A percentile compares a stretch with the other conserved stretches of the same genome.
Conservation (phyloP, 331 rosid species). For the Dryas integrifolia region DNA sequence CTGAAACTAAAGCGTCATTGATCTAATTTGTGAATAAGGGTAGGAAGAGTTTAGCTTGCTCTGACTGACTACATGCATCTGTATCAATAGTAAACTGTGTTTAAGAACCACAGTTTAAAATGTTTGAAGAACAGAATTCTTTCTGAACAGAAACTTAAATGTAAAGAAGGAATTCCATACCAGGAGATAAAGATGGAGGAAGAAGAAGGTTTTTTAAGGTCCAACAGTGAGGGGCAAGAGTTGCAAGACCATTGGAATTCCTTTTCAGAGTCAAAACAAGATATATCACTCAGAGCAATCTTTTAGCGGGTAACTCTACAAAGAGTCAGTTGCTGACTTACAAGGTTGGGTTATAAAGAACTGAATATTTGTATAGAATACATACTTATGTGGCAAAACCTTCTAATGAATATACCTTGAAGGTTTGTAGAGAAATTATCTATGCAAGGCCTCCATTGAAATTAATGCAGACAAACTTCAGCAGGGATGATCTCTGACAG, state of each 20-base stretch:
- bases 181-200: background rate
- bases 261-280: background rate
- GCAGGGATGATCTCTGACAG: background rate
- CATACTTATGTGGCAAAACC: background rate
- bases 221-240: background rate
- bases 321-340: background rate
- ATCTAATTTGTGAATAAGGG: conserved; percentile 21
- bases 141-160: conserved; percentile 9
- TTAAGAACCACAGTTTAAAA: conserved; percentile 3
- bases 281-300: background rate
- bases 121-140: background rate
- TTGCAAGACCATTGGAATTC: background rate
- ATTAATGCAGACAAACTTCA: background rate
- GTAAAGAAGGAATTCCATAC: background rate
- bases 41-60: conserved; percentile 36
- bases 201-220: background rate
- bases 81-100: background rate
- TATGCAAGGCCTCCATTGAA: conserved; percentile 6
- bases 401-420: background rate
- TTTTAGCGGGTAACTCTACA: background rate
- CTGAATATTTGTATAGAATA: background rate
- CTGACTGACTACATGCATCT: conserved; percentile 29
- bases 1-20: conserved; percentile 9
- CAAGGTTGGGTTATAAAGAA: background rate
- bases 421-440: background rate